Evolutionary conservation across 768 basidiomycete genomes (phyloP), one percentile per base, ranked within the genome.

Genomic region (Dacryopinax spathularia): DNA sequence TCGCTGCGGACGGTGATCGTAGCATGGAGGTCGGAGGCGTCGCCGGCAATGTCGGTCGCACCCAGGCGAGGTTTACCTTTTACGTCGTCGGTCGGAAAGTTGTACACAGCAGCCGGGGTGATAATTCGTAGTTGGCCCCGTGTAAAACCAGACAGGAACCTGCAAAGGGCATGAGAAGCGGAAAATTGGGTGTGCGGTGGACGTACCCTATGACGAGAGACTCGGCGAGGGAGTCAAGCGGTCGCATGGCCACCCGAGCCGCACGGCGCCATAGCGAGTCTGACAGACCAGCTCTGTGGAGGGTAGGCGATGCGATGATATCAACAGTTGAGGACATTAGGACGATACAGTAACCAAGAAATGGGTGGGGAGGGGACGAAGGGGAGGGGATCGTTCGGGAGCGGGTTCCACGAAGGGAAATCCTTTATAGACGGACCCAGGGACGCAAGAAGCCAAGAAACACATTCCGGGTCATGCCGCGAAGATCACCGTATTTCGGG

Each of bases 41-140:
- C 29, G 25, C 48, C 48, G 31, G 31, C 48, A 31, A 56, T 29
- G 29, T 56, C 48, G 48, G 3, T 56, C 3, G 29, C 12, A 29
- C 13, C 48, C 9, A 56, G 48, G 10, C 31, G 48, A 20, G 18
- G 3, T 31, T 56, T 56, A 22, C 25, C 48, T 20, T 27, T 56
- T 29, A 29, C 25, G 9, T 56, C 33, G 18, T 64, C 33, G 25
- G 33, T 29, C 12, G 62, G 63, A 29, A 64, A 64, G 34, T 31
- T n/a, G 34, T 64, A 64, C 12, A 34, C 20, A 29, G n/a, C 16
- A 3, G 27, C 34, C 3, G 56, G 33, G 2, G 63, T 64, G 15
- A 35, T 27, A 60, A 64, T 64, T 34, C 75, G 73, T 25, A 84
- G 75, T n/a, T 79, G 74, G 18, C 83, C 82, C n/a, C 73, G 63